A percentile compares a stretch with the other conserved stretches of the same genome.
phyloP scores from a whole-genome alignment of 768 basidiomycete species.

The Boletus rubropictus region DNA sequence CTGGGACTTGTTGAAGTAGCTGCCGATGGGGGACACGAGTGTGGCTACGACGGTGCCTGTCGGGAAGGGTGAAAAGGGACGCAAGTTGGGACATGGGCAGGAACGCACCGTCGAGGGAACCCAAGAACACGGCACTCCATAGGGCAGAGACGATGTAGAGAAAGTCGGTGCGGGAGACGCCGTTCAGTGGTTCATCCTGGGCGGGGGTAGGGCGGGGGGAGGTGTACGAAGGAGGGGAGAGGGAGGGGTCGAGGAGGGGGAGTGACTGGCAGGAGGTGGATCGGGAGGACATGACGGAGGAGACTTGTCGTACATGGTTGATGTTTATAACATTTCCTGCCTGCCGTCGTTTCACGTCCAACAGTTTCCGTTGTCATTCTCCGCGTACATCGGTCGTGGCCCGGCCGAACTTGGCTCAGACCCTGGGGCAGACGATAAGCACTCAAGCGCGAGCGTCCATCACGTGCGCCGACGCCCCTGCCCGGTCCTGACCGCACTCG shows the following conservation, averaged over 20 bases:
- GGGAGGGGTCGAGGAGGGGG: slow-evolving; percentile 45
- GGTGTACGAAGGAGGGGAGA: slow-evolving; percentile 37
- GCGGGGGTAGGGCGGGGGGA: slow-evolving; percentile 34
- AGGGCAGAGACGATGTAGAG: slow-evolving; percentile 70
- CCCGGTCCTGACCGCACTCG: too few relatives aligned
- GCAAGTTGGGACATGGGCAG: slow-evolving; percentile 1
- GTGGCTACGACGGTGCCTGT: slow-evolving; percentile 81
- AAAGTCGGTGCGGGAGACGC: slow-evolving; percentile 50
- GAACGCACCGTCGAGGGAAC: slow-evolving; percentile 72
- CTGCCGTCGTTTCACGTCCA: slow-evolving; percentile 18
- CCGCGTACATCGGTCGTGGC: slow-evolving; percentile 26
- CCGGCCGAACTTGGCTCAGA: slow-evolving; percentile 9
- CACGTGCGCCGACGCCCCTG: background rate
- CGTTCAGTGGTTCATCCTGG: too few relatives aligned
- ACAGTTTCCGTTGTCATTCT: slow-evolving; percentile 25
- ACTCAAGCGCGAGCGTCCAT: background rate
- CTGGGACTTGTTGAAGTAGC: slow-evolving; percentile 73
- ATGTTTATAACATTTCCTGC: slow-evolving; percentile 18
- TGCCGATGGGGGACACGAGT: slow-evolving; percentile 77
- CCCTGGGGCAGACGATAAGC: background rate
- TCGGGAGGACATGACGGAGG: slow-evolving; percentile 30
- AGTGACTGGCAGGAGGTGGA: slow-evolving; percentile 40
- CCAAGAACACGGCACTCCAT: slow-evolving; percentile 80
- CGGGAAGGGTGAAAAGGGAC: slow-evolving; percentile 1
- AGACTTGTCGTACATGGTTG: background rate